Conservation (phyloP, 208 protist species). For the Acanthamoeba culbertsoni region DNA sequence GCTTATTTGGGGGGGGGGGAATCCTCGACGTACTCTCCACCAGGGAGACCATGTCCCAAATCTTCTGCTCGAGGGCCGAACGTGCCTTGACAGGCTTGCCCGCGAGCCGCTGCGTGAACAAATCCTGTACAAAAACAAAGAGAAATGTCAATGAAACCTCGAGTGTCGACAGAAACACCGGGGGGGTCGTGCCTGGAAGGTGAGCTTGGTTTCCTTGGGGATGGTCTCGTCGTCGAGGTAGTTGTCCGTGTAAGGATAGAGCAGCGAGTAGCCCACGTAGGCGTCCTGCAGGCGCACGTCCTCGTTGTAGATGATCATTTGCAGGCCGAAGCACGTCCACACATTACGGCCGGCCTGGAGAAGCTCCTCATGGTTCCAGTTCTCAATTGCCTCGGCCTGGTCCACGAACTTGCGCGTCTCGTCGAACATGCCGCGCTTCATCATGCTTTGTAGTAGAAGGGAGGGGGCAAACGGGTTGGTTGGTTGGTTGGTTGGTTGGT, state of each 20-base stretch:
- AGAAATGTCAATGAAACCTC: not conserved
- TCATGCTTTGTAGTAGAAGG: not conserved
- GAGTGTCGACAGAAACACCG: not conserved
- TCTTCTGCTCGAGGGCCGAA: conserved; percentile 21
- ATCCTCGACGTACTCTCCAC: conserved; percentile 55
- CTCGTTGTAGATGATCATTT: conserved; percentile 53
- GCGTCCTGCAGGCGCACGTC: not conserved
- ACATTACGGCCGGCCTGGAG: conserved; percentile 47
- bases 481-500: too few relatives aligned
- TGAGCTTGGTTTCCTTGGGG: conserved; percentile 35
- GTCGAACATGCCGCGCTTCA: conserved; percentile 37
- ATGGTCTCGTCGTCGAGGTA: conserved; percentile 50
- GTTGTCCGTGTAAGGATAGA: conserved; percentile 53
- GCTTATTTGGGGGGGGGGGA: not conserved
- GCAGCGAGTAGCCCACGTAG: conserved; percentile 30
- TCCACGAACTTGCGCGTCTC: conserved; percentile 37
- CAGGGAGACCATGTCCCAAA: conserved; percentile 30
- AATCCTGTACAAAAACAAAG: not conserved
- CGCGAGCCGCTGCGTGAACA: conserved; percentile 25
- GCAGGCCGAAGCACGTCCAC: conserved; percentile 48
- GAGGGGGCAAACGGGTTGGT: not conserved
- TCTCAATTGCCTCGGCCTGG: conserved; percentile 22
- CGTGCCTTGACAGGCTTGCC: not conserved
- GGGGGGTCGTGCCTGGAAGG: not conserved
- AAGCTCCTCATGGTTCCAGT: conserved; percentile 52